Base-by-base conservation (phyloP, 495 filamentous ascomycete genomes). In the Trichoderma erinaceum region DNA sequence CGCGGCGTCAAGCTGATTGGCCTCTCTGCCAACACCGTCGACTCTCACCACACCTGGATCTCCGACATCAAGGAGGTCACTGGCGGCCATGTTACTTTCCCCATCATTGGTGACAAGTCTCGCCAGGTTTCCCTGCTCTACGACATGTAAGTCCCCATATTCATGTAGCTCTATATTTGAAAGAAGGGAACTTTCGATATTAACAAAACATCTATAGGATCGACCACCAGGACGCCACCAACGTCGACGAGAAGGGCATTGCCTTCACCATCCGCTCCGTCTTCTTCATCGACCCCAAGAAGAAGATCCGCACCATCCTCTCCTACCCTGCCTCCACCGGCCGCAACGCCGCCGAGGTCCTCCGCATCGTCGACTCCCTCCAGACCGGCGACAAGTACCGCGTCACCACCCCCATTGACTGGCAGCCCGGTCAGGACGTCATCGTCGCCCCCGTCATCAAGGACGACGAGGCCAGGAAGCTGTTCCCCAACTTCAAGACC, bases 231-330 rank as follows among this genome's bases (percentile, higher is more conserved):
- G 84, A 86, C 75, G 84, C 82, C 69, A 86, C 84, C 80, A 98
- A 97, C 83, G 93, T 97, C 66, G 92, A 96, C 78, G 82, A 87
- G 75, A 98, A 98, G 88, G 95, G 92, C 70, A 92, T 97, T 73
- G 93, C 95, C 68, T 97, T 98, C 82, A 98, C 95, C 77, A 97
- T 99, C 84, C 93, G 95, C 76, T 96, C 92, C 71, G 96, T 98
- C 80, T 99, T 98, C 86, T 84, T 98, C 83, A 96, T 99, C 79
- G 95, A 98, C 84, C 96, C 95, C 67, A 96, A 89, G 86, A 97
- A 98, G 88, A 93, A 89, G 69, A 97, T 98, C 80, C 92, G 95
- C 74, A 88, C 92, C 74, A 97, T 97, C 78, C 86, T 98, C 70
- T 89, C 93, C 73, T 99, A 97, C 86, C 96, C 96, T 21, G 95